Conservation (phyloP, 495 filamentous ascomycete species). For the Glarea lozoyensis region DNA sequence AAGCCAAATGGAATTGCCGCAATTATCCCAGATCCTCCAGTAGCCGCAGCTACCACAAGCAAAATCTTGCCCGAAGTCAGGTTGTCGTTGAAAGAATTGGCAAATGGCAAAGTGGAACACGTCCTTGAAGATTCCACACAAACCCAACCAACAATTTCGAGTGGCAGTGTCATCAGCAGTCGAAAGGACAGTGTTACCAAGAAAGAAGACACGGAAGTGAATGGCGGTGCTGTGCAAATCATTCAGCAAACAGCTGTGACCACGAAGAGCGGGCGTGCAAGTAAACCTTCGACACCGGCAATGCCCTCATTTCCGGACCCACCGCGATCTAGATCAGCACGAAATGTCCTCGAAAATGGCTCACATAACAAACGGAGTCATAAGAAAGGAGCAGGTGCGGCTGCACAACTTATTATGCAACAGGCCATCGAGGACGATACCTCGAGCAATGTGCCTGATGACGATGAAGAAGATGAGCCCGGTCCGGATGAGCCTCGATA, state of each 20-base stretch:
- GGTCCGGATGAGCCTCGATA: constrained; percentile 81
- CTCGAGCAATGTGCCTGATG: constrained; percentile 30
- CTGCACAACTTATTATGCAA: constrained; percentile 27
- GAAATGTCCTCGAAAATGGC: constrained; percentile 22
- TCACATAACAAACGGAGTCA: constrained; percentile 52
- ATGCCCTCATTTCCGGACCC: constrained; percentile 41
- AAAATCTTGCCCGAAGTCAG: constrained; percentile 26
- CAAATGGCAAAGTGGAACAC: constrained; percentile 18
- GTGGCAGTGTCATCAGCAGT: constrained; percentile 9
- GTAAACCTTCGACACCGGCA: constrained; percentile 56
- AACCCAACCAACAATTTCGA: constrained; percentile 14
- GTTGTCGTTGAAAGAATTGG: constrained; percentile 26
- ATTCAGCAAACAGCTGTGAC: constrained; percentile 20
- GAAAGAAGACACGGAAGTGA: constrained; percentile 20
- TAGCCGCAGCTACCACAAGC: constrained; percentile 16
- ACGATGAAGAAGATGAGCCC: constrained; percentile 58
- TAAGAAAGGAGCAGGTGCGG: constrained; percentile 52
- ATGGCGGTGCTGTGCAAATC: constrained; percentile 12
- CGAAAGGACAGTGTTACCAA: constrained; percentile 17
- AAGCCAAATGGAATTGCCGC: constrained; percentile 27
- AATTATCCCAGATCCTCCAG: constrained; percentile 26
- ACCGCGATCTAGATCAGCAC: constrained; percentile 27
- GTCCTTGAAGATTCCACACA: constrained; percentile 14
- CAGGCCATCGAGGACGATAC: constrained; percentile 28
- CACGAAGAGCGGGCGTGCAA: constrained; percentile 47